Conservation (phyloP, 495 filamentous ascomycete genomes). For the Pyrenula aspistea region DNA sequence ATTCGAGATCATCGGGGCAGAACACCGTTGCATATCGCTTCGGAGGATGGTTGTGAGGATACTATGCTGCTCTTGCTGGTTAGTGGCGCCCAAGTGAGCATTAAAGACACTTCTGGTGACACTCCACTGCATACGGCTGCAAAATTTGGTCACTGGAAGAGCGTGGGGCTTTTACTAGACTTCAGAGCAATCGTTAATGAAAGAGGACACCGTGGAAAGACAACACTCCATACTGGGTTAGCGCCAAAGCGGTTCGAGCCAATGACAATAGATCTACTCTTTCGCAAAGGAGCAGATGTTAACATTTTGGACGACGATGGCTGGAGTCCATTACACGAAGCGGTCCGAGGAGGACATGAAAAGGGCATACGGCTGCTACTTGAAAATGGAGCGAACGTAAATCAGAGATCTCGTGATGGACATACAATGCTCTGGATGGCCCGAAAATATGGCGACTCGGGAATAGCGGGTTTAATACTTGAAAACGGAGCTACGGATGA, state of each 20-base stretch:
- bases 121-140: neutral
- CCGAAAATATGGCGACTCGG: neutral
- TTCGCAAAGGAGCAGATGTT: constrained; percentile 11
- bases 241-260: constrained; percentile 6
- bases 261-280: constrained; percentile 7
- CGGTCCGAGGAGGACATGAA: constrained; percentile 5
- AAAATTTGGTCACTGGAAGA: neutral
- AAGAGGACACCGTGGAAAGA: neutral
- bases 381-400: constrained; percentile 12
- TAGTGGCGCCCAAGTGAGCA: neutral
- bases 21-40: neutral
- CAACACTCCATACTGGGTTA: neutral
- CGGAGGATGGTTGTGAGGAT: neutral
- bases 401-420: constrained; percentile 1
- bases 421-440: neutral
- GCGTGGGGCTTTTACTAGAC: neutral
- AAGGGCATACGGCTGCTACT: constrained; percentile 12
- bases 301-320: constrained; percentile 6
- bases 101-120: neutral
- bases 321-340: constrained; percentile 10
- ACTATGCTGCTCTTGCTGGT: neutral
- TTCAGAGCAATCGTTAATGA: neutral
- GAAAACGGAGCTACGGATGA: neutral
- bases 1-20: neutral
- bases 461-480: neutral